phyloP scores from a whole-genome alignment of 768 basidiomycete species.

The Mrakia frigida region DNA sequence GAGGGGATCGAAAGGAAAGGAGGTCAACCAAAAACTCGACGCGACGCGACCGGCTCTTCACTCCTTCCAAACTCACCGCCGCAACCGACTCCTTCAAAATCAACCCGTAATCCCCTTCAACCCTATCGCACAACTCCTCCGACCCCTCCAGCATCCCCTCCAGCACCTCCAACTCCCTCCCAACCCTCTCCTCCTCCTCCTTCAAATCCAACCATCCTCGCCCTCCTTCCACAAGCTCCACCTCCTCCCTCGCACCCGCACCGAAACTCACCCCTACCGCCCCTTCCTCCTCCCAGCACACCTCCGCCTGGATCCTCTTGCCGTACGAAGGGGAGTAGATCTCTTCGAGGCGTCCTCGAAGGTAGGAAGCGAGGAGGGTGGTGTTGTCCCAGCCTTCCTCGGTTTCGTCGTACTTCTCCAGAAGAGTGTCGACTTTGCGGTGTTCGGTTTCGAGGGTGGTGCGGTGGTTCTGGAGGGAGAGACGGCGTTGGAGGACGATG shows the following conservation, averaged over 20 bases:
- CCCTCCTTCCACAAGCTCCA: neutral
- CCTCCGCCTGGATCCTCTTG: neutral
- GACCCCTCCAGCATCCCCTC: neutral
- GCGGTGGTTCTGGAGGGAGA: neutral
- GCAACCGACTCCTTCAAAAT: slow-evolving; percentile 3
- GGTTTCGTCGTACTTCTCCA: neutral
- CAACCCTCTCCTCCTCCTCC: neutral
- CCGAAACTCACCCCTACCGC: neutral
- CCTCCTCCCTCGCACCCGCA: neutral
- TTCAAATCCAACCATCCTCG: slow-evolving; percentile 1
- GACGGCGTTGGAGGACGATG: slow-evolving; percentile 13
- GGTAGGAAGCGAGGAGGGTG: neutral
- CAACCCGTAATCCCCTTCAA: neutral
- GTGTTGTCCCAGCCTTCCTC: neutral
- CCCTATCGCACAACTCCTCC: neutral
- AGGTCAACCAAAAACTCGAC: neutral
- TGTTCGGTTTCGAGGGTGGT: neutral
- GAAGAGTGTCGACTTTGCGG: neutral
- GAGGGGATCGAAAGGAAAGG: neutral
- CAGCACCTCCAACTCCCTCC: neutral
- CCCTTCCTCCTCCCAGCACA: slow-evolving; percentile 1
- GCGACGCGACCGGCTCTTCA: too few species aligned
- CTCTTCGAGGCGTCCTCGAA: slow-evolving; percentile 2
- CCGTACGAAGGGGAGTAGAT: neutral
- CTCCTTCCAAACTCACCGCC: neutral